Percentiles rank a stretch among this genome's conserved stretches.
These are phyloP conservation scores for Stephania japonica DNA, from an alignment of 164 flowering plant species.

Conservation along the genomic window DNA sequence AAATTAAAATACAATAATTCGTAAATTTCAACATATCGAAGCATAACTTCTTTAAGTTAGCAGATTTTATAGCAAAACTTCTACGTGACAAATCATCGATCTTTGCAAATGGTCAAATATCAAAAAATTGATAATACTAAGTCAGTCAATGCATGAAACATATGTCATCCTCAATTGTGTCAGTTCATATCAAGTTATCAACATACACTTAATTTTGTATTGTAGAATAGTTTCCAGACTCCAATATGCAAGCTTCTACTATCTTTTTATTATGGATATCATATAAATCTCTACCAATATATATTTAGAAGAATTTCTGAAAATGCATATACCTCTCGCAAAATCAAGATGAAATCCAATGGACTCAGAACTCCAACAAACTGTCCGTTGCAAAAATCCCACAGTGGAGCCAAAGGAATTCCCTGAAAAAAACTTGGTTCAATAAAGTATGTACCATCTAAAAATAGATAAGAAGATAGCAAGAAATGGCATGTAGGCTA, in stretches of 20 bases:
- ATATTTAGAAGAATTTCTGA: background rate
- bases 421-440: constrained; percentile 52
- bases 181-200: background rate
- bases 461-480: constrained; percentile 2
- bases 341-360: constrained; percentile 72
- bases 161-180: background rate
- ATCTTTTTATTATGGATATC: background rate
- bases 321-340: constrained; percentile 64
- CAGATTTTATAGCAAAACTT: no score
- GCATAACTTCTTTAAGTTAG: no score
- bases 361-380: constrained; percentile 90
- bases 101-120: no score
- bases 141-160: background rate
- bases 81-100: no score
- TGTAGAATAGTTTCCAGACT: background rate
- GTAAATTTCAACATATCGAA: no score
- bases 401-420: constrained; percentile 79
- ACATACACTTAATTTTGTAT: background rate
- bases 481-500: background rate
- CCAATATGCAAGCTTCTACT: background rate
- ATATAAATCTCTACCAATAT: background rate
- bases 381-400: constrained; percentile 69
- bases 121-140: no score
- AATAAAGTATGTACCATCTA: constrained; percentile 23
- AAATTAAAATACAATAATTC: no score